Base-by-base conservation (phyloP, 1,139 yeast genomes). In the Blastobotrys indianensis region DNA sequence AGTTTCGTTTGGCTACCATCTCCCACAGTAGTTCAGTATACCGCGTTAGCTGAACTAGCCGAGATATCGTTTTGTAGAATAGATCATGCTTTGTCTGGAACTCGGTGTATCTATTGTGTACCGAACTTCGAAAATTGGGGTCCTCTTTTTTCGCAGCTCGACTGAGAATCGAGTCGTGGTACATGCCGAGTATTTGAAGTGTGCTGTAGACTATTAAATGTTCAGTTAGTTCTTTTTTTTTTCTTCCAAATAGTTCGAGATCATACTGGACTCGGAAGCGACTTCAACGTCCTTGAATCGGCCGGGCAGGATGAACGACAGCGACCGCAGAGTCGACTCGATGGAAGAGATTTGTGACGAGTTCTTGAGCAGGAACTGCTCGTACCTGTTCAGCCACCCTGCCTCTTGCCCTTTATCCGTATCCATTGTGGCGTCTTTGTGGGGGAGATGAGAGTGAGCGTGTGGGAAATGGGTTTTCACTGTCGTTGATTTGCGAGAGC, bases 251-350 rank as follows among this genome's bases (percentile, higher is more conserved):
- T 7, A 15, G 4, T 8, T 15, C 3, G 25, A 28, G n/a, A 6
- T 33, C 50, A 35, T 41, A 49, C 50, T 35, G 8, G 59, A 48
- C 51, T 66, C 70, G 11, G 68, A 53, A 4, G 65, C 66, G 20
- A 66, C 54, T 47, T 69, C 74, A 32, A 66, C 68, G 34, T 69
- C 66, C 41, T 68, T 63, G 52, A 66, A 65, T 42, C 69, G 64
- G 8, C 73, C 72, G 1, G 74, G 73, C 13, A 67, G 53, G 29
- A 70, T 54, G 47, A 66, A 64, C n/a, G 66, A 59, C 39, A 70
- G 54, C 16, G 69, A 61, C 33, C 66, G 56, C 25, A 69, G 51
- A 3, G 66, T 60, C 12, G 65, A 59, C 51, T 70, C 74, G 25
- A 67, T 57, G 17, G 66, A 64, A 13, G 70, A 60, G 31, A 69